phyloP scores from a whole-genome alignment of 352 stramenopile species.

The Phytophthora nicotianae region DNA sequence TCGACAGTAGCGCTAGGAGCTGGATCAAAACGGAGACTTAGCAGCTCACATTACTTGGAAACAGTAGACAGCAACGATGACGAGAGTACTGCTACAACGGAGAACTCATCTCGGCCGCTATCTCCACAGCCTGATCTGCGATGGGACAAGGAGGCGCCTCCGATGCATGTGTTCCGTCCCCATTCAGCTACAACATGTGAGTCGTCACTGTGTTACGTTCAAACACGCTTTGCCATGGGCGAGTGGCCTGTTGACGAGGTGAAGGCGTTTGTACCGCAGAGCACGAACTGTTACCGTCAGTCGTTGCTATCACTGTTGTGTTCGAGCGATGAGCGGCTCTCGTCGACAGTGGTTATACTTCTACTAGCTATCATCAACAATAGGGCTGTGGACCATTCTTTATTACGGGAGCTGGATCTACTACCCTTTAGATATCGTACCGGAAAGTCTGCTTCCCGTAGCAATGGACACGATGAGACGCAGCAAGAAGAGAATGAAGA shows the following conservation, averaged over 20 bases:
- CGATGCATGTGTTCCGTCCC: slow-evolving; percentile 57
- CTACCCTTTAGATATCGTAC: slow-evolving; percentile 55
- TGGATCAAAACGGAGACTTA: slow-evolving; percentile 36
- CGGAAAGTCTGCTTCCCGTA: slow-evolving; percentile 18
- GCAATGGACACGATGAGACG: slow-evolving; percentile 1
- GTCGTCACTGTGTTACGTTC: slow-evolving; percentile 75
- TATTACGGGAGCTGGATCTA: slow-evolving; percentile 65
- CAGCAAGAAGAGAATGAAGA: too few relatives aligned
- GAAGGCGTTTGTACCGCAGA: slow-evolving; percentile 46
- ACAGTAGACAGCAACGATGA: slow-evolving; percentile 19
- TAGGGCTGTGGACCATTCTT: slow-evolving; percentile 58
- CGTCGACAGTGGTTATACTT: slow-evolving; percentile 64
- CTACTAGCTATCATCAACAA: slow-evolving; percentile 73
- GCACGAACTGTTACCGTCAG: slow-evolving; percentile 65
- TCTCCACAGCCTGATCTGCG: slow-evolving; percentile 26
- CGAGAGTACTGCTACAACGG: slow-evolving; percentile 12
- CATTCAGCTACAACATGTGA: slow-evolving; percentile 61
- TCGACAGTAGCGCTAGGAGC: slow-evolving; percentile 60
- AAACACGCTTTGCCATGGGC: slow-evolving; percentile 76
- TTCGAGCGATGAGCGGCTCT: slow-evolving; percentile 67
- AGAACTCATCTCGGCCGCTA: slow-evolving; percentile 12
- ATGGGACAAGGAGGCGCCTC: slow-evolving; percentile 39
- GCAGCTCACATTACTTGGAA: slow-evolving; percentile 16
- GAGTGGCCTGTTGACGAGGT: slow-evolving; percentile 84
- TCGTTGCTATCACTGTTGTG: slow-evolving; percentile 63